Evolutionary conservation across 2,329 filamentous ascomycete genomes (phyloP), one percentile per base, ranked within the genome.

Genomic region (Sordariomycetes sp.): DNA sequence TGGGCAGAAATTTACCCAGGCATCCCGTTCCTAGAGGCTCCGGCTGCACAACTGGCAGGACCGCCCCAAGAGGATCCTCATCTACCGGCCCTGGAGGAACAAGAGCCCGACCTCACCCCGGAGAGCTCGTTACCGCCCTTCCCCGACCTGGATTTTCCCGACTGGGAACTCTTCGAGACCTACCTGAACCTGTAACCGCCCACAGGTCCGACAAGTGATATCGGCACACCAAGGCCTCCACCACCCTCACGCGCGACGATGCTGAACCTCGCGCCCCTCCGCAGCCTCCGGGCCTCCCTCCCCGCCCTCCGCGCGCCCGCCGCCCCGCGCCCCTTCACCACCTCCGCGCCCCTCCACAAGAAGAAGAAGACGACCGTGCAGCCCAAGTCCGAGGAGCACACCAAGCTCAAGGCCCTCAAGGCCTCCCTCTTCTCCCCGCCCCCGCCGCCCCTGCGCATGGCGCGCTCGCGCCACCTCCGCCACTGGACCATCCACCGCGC

Each of bases 401-500:
- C 62, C 48, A 71, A 70, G 61, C 60, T 80, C 65, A 62, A 68
- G 55, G 75, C 73, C 60, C 71, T 80, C 60, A 74, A 72, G 59
- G 66, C 72, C 56, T 76, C 78, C 61, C 76, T 79, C 70, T 77
- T 78, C 64, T 76, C 76, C 34, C 70, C 69, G n/a, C 75, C 77
- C 1, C 80, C 80, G 5, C 75, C 81, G 0, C 92, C 94, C 1
- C 82, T 99, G 63, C 88, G 90, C 66, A 92, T 97, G 81, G 90
- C 85, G 48, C 90, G 93, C 65, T 88, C 88, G 72, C 86, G 94
- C 59, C 82, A 85, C 72, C 85, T 99, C 63, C 89, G 94, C 53
- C 94, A 99, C 79, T 99, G 94, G 94, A 97, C 94, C 56, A 97
- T 99, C 72, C 92, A 97, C 78, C 91, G 94, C 65, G 93, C 93